A percentile compares a stretch with the other conserved stretches of the same genome.
These are phyloP conservation scores for Aphanomyces invadans DNA, from an alignment of 352 stramenopile genomes.

Conservation along the genomic window DNA sequence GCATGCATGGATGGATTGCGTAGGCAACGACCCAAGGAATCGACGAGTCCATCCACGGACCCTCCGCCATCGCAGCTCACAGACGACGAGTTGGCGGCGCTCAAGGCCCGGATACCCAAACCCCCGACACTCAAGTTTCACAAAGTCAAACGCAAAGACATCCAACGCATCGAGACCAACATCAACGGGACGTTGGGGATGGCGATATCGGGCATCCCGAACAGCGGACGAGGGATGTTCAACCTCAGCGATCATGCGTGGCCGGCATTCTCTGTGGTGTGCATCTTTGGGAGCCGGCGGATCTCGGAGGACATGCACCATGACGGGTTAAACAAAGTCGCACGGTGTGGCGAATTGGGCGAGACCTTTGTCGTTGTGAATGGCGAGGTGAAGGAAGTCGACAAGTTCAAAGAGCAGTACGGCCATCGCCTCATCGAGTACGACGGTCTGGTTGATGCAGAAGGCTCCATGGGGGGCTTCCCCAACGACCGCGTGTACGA, in stretches of 20 bases:
- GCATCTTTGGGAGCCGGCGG: slow-evolving; percentile 78
- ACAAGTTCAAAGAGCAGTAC: slow-evolving; percentile 85
- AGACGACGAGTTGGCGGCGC: slow-evolving; percentile 67
- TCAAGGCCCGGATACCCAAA: slow-evolving; percentile 76
- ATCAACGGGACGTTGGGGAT: slow-evolving; percentile 84
- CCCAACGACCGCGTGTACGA: slow-evolving; percentile 85
- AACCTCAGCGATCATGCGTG: slow-evolving; percentile 71
- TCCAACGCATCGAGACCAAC: slow-evolving; percentile 78
- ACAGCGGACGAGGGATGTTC: slow-evolving; percentile 72
- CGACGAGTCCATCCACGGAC: background rate
- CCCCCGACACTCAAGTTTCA: slow-evolving; percentile 76
- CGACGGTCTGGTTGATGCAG: slow-evolving; percentile 74
- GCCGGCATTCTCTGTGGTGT: slow-evolving; percentile 83
- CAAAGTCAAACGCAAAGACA: slow-evolving; percentile 76
- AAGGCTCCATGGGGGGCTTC: slow-evolving; percentile 75
- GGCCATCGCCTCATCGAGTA: slow-evolving; percentile 72
- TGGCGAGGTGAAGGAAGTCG: slow-evolving; percentile 72
- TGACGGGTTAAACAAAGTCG: slow-evolving; percentile 82
- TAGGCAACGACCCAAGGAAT: slow-evolving; percentile 10
- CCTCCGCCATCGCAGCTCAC: slow-evolving; percentile 36
- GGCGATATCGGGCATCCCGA: slow-evolving; percentile 71
- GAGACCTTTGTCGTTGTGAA: slow-evolving; percentile 86
- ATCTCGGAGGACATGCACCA: slow-evolving; percentile 84
- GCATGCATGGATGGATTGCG: too few relatives aligned
- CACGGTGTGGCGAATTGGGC: slow-evolving; percentile 68